A percentile compares a stretch with the other conserved stretches of the same genome.
Conservation (phyloP, 495 filamentous ascomycete genomes). For the Massariosphaeria phaeospora region DNA sequence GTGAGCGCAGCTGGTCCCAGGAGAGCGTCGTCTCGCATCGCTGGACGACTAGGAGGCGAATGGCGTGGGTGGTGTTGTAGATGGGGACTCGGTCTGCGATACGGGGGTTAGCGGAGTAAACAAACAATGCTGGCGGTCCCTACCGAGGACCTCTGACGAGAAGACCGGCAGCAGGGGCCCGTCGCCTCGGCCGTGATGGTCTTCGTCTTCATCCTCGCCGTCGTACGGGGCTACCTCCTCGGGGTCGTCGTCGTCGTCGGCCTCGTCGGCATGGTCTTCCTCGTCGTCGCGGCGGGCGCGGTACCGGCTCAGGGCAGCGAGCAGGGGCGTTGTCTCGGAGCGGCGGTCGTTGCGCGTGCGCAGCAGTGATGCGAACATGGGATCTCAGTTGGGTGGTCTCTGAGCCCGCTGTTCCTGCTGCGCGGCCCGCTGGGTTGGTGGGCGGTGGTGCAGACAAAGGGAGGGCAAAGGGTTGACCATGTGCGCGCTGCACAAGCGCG, state of each 20-base stretch:
- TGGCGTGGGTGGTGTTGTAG: conserved; percentile 83
- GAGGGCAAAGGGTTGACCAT: neutral
- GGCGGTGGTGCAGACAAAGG: neutral
- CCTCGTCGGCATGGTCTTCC: conserved; percentile 2
- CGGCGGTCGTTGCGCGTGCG: conserved; percentile 11
- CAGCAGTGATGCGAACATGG: conserved; percentile 31
- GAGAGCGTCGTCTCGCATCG: conserved; percentile 85
- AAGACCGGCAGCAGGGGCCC: conserved; percentile 32
- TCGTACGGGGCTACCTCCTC: conserved; percentile 12
- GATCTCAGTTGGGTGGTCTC: neutral
- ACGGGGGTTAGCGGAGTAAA: conserved; percentile 19
- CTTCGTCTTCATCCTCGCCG: conserved; percentile 17
- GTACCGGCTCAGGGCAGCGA: conserved; percentile 18
- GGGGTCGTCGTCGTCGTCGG: conserved; percentile 10
- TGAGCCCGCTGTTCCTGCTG: neutral
- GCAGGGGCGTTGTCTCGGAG: conserved; percentile 28
- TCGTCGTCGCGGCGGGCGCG: conserved; percentile 12
- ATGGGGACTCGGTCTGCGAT: conserved; percentile 63
- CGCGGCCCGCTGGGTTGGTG: neutral
- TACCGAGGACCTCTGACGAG: conserved; percentile 32
- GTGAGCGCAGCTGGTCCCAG: conserved; percentile 94
- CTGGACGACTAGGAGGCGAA: conserved; percentile 72
- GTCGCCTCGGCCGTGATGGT: conserved; percentile 17
- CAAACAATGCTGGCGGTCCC: neutral
- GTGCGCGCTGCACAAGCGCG: conserved; percentile 10